These are phyloP conservation scores for Talaromyces trachyspermus DNA, from an alignment of 495 filamentous ascomycete genomes.

Conservation along the genomic window DNA sequence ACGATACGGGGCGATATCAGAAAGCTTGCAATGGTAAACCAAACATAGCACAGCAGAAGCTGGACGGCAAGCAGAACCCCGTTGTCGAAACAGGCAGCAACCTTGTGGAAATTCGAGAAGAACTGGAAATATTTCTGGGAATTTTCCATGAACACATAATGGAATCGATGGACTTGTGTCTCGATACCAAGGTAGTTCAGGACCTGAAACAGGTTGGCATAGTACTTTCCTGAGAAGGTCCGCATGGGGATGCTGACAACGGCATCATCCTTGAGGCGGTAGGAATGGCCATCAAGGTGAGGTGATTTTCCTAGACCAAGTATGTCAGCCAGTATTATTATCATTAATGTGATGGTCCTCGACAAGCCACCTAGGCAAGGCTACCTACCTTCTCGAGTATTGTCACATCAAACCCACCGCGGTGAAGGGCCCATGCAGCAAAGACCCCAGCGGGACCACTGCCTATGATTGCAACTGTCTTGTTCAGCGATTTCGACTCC, in stretches of 20 bases:
- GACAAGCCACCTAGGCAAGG: no score
- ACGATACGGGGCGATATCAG: not conserved
- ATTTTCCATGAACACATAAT: constrained; percentile 1
- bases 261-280: not conserved
- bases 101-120: no score
- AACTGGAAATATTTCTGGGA: no score
- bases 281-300: constrained; percentile 3
- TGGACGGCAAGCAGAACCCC: not conserved
- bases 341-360: no score
- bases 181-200: constrained; percentile 1
- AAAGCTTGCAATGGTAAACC: not conserved
- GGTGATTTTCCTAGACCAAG: not conserved
- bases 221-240: constrained; percentile 1
- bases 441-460: constrained; percentile 1
- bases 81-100: not conserved
- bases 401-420: not conserved
- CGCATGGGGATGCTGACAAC: constrained; percentile 2
- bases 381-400: constrained; percentile 1
- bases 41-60: not conserved
- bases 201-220: constrained; percentile 1
- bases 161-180: not conserved
- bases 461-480: constrained; percentile 2
- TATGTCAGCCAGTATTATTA: not conserved
- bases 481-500: no score
- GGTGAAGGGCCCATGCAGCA: constrained; percentile 2